Evolutionary conservation across 1,139 yeast species (phyloP), one percentile per base, ranked within the genome.

Genomic region (Nadsonia commutata): DNA sequence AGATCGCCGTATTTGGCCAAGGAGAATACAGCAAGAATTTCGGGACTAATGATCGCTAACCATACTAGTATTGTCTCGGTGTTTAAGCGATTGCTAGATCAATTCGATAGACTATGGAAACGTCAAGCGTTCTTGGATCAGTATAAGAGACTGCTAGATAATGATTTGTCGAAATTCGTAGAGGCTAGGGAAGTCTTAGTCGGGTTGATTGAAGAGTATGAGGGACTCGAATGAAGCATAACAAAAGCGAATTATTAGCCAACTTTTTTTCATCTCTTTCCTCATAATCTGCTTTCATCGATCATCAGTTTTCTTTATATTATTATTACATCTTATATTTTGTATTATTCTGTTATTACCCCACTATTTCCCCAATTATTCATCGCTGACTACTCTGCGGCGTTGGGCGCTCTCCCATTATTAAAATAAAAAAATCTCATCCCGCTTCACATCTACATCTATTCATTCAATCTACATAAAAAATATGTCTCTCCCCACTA

Each of bases 101-200:
- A 88, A 52, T 90, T 79, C 59, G 95, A 90, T 53, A 71, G 78
- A 43, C 70, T 90, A 42, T 84, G 83, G 52, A 76, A 76, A 45
- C 70, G 94, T 47, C 78, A 77, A 45, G 98, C 98, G 0, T 90
- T 88, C 56, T 65, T 90, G 48, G 90, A 83, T 49, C 81, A 80
- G 45, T 90, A 85, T 61, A 67, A 69, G 50, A 67, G 68, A 27
- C 60, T 72, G 65, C 75, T 76, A 52, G 71, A 71, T 46, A 77
- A 77, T 55, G 82, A 82, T 3, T 66, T 81, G 54, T 85, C 76
- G 20, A 84, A 84, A 61, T 90, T 90, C 56, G 74, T 71, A 44
- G 94, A 83, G 45, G 78, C 95, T 41, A 68, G 86, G 47, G 94
- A 82, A 51, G 72, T 76, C 16, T 81, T 86, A 1, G 71, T 73